A percentile compares a stretch with the other conserved stretches of the same genome.
These are phyloP conservation scores for Gracilariopsis chorda DNA, from an alignment of 23 red algal genomes.

Conservation along the genomic window DNA sequence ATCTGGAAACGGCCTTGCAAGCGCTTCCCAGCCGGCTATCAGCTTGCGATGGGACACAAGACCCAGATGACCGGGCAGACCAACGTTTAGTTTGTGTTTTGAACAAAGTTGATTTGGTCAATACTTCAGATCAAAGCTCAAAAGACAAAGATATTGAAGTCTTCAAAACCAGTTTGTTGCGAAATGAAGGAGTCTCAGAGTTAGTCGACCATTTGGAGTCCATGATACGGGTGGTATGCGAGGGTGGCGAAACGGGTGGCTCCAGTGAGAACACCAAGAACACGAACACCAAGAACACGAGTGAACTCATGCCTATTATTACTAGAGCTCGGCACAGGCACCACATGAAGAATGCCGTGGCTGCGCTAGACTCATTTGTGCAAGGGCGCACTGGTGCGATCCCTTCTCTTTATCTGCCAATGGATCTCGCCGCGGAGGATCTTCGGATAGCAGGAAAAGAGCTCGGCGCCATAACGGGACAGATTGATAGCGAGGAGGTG, in stretches of 20 bases:
- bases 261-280: neutral
- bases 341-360: constrained; percentile 59
- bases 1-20: constrained; percentile 27
- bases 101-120: constrained; percentile 62
- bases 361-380: constrained; percentile 55
- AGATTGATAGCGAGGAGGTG: constrained; percentile 80
- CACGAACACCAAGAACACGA: neutral
- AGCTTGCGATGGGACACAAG: neutral
- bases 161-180: constrained; percentile 36
- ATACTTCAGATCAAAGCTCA: neutral
- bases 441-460: constrained; percentile 69
- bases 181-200: constrained; percentile 43
- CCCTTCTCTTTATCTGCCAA: constrained; percentile 36
- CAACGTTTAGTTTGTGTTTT: constrained; percentile 36
- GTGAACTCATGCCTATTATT: constrained; percentile 46
- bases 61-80: neutral
- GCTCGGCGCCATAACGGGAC: constrained; percentile 78
- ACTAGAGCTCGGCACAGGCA: constrained; percentile 74
- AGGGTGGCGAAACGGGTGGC: neutral
- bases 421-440: constrained; percentile 89
- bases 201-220: constrained; percentile 25
- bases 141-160: neutral
- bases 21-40: neutral
- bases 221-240: constrained; percentile 18
- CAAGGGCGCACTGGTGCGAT: constrained; percentile 41